Evolutionary conservation across 208 protist genomes (phyloP).

Genomic region (Crithidia sp.): DNA sequence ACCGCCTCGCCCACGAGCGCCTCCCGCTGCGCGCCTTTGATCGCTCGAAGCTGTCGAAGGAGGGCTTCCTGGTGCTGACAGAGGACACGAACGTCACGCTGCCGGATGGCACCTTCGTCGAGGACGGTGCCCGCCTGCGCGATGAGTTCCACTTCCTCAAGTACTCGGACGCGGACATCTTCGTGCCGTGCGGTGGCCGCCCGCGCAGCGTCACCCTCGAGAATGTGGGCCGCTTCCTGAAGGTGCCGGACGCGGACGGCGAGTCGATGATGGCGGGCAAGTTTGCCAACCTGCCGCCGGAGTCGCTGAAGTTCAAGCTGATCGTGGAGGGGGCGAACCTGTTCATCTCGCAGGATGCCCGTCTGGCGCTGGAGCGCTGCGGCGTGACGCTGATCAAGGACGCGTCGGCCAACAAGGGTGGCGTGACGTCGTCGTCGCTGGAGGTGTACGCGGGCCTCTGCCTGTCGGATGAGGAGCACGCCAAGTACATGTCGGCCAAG

Average conservation of each 20-base stretch:
- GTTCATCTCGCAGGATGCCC: slow-evolving; percentile 96
- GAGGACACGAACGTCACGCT: slow-evolving; percentile 89
- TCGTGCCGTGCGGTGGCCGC: slow-evolving; percentile 97
- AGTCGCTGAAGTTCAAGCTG: slow-evolving; percentile 90
- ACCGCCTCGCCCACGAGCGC: slow-evolving; percentile 76
- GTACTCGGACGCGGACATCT: slow-evolving; percentile 90
- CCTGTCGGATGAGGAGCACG: slow-evolving; percentile 93
- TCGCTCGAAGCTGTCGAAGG: slow-evolving; percentile 72
- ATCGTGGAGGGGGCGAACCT: slow-evolving; percentile 98
- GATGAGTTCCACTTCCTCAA: slow-evolving; percentile 94
- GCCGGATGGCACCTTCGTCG: slow-evolving; percentile 82
- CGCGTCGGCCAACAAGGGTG: slow-evolving; percentile 96
- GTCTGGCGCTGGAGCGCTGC: slow-evolving; percentile 88
- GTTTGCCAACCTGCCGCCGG: slow-evolving; percentile 43
- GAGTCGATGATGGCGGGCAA: slow-evolving; percentile 73
- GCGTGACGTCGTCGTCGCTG: slow-evolving; percentile 97
- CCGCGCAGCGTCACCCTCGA: slow-evolving; percentile 93
- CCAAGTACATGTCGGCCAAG: slow-evolving; percentile 89
- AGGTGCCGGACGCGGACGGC: slow-evolving; percentile 61
- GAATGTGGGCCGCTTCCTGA: slow-evolving; percentile 92
- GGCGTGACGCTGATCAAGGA: slow-evolving; percentile 93
- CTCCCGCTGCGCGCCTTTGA: slow-evolving; percentile 91
- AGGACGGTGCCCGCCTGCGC: slow-evolving; percentile 80
- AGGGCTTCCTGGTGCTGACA: slow-evolving; percentile 93
- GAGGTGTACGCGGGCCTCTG: slow-evolving; percentile 95